These are phyloP conservation scores for Nadsonia fulvescens DNA, from an alignment of 805 yeast genomes.

Conservation along the genomic window DNA sequence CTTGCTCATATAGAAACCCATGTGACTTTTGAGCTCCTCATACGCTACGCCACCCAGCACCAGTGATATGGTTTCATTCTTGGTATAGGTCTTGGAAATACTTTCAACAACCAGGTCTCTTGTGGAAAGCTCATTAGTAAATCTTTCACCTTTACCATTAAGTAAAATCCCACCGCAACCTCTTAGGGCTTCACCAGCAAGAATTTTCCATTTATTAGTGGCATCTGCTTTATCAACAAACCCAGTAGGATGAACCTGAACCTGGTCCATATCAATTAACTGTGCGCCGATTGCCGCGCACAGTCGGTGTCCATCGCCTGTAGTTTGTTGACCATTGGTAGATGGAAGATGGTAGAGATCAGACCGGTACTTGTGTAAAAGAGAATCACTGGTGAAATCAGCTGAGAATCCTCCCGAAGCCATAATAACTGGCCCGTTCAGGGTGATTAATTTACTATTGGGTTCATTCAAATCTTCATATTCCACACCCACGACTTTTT, in stretches of 20 bases:
- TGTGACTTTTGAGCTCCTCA: slow-evolving; percentile 32
- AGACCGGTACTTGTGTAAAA: slow-evolving; percentile 38
- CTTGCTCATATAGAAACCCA: slow-evolving; percentile 20
- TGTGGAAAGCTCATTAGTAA: slow-evolving; percentile 42
- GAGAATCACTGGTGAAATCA: slow-evolving; percentile 36
- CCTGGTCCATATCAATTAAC: slow-evolving; percentile 45
- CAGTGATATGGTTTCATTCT: no score
- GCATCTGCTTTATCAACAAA: slow-evolving; percentile 38
- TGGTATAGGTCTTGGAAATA: slow-evolving; percentile 33
- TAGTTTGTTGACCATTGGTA: slow-evolving; percentile 43
- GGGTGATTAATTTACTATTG: no score
- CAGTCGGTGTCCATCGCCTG: slow-evolving; percentile 44
- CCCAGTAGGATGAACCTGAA: slow-evolving; percentile 56
- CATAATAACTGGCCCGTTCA: slow-evolving; percentile 40
- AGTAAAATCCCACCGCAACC: slow-evolving; percentile 50
- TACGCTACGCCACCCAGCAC: slow-evolving; percentile 31
- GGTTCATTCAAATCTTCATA: slow-evolving; percentile 19
- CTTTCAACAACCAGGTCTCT: slow-evolving; percentile 43
- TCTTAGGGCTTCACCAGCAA: slow-evolving; percentile 49
- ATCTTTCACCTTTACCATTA: slow-evolving; percentile 33
- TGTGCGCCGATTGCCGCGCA: slow-evolving; percentile 27
- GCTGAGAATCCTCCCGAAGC: slow-evolving; percentile 57
- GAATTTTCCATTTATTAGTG: slow-evolving; percentile 28
- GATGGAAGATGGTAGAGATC: slow-evolving; percentile 38
- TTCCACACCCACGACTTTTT: slow-evolving; percentile 25